Evolutionary conservation across 164 flowering plant species (phyloP), one percentile per base, ranked within the genome.

Genomic region (Vitis labrusca): DNA sequence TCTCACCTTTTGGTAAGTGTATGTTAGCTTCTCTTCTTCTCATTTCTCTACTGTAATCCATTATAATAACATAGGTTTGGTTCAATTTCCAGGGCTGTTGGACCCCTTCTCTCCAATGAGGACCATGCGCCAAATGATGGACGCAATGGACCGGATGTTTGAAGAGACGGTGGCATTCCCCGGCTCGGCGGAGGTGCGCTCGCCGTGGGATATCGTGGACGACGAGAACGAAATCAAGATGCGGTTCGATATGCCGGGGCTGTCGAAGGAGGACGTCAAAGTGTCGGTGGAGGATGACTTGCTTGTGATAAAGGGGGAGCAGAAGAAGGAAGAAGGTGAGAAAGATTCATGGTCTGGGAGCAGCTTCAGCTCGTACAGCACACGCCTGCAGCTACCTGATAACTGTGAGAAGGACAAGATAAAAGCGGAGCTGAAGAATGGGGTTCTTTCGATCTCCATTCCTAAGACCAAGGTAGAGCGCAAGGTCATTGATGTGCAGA

Each of bases 181-280:
- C 0, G 76, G 84, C 2, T 72, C 9, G 71, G 51, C 6, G 1
- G 85, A 72, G 32, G 55, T 84, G 2, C 84, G 92, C 1, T 56
- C 87, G 0, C 97, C 97, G 0, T 93, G 98, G 96, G 96, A 93
- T 70, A 74, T 93, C 12, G 76, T 71, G 14, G 91, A 89, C 7
- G 88, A 82, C 0, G 97, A 94, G 17, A 66, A 79, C 17, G 93
- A 91, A 69, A 73, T 88, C 70, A 86, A 80, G 73, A 86, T 90
- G 89, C 59, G 95, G 64, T 86, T 87, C 69, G 98, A 91, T 82
- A 78, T 94, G 92, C 98, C 92, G 0, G 90, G 90, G 6, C 77
- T 88, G 0, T 71, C 86, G 6, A 88, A 85, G 71, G 89, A 88
- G 58, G 94, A 94, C 5, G 92, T 94, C 2, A 88, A 83, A 74